Base-by-base conservation (phyloP, 768 basidiomycete species). In the Boletus sp. region DNA sequence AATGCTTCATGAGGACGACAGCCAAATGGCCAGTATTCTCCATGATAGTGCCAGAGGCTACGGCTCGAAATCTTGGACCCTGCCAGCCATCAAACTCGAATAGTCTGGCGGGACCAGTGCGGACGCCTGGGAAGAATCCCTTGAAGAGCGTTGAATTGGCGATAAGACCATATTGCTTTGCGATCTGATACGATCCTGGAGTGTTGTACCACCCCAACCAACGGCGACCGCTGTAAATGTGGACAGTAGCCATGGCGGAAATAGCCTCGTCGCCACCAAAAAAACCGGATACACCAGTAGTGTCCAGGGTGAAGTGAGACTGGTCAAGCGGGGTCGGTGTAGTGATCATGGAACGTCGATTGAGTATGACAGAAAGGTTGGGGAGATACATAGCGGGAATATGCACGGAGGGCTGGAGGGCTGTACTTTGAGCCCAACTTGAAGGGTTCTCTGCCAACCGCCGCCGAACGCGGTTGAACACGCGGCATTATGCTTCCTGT, bases 181-280 rank as follows among this genome's bases (percentile, higher is more conserved):
- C 71, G 18, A 70, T 60, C 9, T 57, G 60, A 54, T 64, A 68
- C 20, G 67, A 62, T 37, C 72, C 72, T 7, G 72, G 72, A 7
- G 72, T 66, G 49, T 73, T 73, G 53, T 73, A 73, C 68, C 67
- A 73, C 2, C 72, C 72, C 12, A 70, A 49, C 66, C 67, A 73
- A 29, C 58, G 64, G n/a, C 61, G 54, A 2, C 61, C 63, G 35
- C 58, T 53, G 48, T 62, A 69, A 18, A 73, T 20, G 18, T 67
- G 70, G 5, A 67, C 68, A 14, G 66, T 64, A 10, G 63, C 61
- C 65, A 72, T 67, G 7, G 72, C 68, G 9, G 72, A 66, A 20
- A 72, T 58, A 0, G 72, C 72, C 20, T 71, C 70, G 15, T 71
- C 64, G 4, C 72, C 72, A 35, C 72, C 71, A 35, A 73, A 67